A percentile compares a stretch with the other conserved stretches of the same genome.
Conservation (phyloP, 2,329 filamentous ascomycete species). For the Pseudogymnoascus sp. region DNA sequence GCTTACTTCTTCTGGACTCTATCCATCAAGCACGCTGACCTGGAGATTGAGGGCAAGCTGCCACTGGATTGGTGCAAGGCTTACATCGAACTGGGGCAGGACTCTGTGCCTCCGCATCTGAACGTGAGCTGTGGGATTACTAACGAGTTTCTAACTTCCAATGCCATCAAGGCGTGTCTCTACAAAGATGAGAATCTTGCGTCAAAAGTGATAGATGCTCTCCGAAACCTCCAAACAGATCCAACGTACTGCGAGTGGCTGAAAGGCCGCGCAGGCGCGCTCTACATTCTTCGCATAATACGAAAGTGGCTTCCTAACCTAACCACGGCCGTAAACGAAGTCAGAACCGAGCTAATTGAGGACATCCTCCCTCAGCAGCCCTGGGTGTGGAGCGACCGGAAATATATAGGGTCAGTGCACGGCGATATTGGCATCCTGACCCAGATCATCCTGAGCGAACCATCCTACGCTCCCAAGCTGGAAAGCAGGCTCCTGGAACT, state of each 20-base stretch:
- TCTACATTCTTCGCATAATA: conserved; percentile 56
- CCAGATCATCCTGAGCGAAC: conserved; percentile 56
- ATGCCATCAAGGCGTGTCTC: conserved; percentile 12
- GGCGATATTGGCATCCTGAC: conserved; percentile 63
- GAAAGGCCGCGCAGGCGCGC: conserved; percentile 56
- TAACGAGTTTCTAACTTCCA: conserved; percentile 15
- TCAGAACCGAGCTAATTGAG: conserved; percentile 49
- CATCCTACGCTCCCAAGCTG: conserved; percentile 45
- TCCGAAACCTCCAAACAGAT: neutral
- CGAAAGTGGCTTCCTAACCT: conserved; percentile 38
- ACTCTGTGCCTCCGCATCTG: neutral
- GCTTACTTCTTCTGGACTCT: conserved; percentile 48
- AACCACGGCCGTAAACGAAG: conserved; percentile 41
- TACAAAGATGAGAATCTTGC: conserved; percentile 10
- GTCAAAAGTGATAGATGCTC: conserved; percentile 6
- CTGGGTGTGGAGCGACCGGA: conserved; percentile 58
- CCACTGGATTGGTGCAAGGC: conserved; percentile 13
- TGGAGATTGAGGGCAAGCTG: conserved; percentile 27
- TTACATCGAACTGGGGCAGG: conserved; percentile 13
- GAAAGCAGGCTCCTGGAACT: conserved; percentile 46
- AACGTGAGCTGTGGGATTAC: conserved; percentile 12
- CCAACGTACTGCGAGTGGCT: conserved; percentile 14
- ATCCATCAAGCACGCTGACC: conserved; percentile 37
- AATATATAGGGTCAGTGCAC: conserved; percentile 59
- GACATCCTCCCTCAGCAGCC: conserved; percentile 46